Evolutionary conservation across 1,284 basidiomycete species (phyloP).

Genomic region (Trametes hirsuta): DNA sequence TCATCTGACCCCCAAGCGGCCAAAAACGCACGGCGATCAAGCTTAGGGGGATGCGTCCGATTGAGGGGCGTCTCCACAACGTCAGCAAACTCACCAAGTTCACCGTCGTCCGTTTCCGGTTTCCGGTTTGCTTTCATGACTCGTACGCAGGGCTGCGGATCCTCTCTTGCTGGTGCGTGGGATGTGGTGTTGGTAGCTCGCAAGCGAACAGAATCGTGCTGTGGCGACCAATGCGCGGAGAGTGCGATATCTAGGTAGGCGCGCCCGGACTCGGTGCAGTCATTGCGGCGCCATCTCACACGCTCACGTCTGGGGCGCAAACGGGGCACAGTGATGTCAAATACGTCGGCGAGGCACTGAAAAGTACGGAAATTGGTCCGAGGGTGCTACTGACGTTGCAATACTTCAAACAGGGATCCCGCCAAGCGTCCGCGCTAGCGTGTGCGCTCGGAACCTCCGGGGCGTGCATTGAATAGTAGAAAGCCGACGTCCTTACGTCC

Average conservation of each 20-base stretch:
- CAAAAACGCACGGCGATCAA: neutral
- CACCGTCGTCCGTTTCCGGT: neutral
- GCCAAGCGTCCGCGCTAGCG: neutral
- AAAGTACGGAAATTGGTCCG: slow-evolving; percentile 5
- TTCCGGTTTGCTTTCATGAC: neutral
- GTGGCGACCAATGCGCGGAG: neutral
- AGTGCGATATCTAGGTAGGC: neutral
- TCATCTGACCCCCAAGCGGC: neutral
- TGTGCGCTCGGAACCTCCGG: slow-evolving; percentile 22
- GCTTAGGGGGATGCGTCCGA: neutral
- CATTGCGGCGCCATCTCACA: neutral
- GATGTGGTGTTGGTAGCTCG: neutral
- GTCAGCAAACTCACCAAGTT: neutral
- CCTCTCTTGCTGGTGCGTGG: no score
- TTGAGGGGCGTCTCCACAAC: neutral
- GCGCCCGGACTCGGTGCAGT: neutral
- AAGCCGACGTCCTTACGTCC: slow-evolving; percentile 12
- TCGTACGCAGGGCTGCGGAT: neutral
- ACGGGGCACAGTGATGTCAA: neutral
- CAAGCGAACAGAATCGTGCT: slow-evolving; percentile 1
- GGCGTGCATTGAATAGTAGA: slow-evolving; percentile 9
- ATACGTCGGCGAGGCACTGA: neutral
- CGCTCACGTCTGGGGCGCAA: slow-evolving; percentile 8
- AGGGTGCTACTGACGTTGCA: slow-evolving; percentile 19
- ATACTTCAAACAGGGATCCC: neutral